These are phyloP conservation scores for Ramalina peruviana DNA, from an alignment of 495 filamentous ascomycete species.

Conservation along the genomic window DNA sequence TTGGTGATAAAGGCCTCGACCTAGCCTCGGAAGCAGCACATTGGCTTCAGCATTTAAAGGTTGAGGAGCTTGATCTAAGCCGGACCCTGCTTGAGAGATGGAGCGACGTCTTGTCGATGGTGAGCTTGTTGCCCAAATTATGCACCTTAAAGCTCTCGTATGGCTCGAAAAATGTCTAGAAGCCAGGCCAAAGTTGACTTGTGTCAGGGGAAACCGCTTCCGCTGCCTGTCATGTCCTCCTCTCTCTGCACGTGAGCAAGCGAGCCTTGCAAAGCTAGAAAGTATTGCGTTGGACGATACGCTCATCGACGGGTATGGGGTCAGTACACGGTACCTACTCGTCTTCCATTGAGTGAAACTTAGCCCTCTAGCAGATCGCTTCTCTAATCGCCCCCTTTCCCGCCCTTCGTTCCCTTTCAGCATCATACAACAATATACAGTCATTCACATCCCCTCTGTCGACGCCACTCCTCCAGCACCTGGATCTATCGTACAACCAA, in stretches of 20 bases:
- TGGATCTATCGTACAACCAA: slow-evolving; percentile 65
- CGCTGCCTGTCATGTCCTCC: slow-evolving; percentile 24
- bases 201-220: slow-evolving; percentile 63
- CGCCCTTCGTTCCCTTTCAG: slow-evolving; percentile 28
- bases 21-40: not conserved
- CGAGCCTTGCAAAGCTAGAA: slow-evolving; percentile 37
- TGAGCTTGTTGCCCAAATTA: slow-evolving; percentile 46
- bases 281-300: slow-evolving; percentile 62
- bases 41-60: slow-evolving; percentile 29
- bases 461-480: slow-evolving; percentile 31
- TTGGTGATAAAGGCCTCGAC: not conserved
- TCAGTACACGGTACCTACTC: not conserved
- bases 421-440: slow-evolving; percentile 20
- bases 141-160: slow-evolving; percentile 58
- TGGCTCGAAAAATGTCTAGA: slow-evolving; percentile 12
- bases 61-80: slow-evolving; percentile 74
- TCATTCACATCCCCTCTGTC: slow-evolving; percentile 26
- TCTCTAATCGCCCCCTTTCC: slow-evolving; percentile 30
- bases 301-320: slow-evolving; percentile 30
- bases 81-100: slow-evolving; percentile 64
- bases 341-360: not conserved
- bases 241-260: slow-evolving; percentile 2
- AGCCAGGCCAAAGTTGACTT: not conserved
- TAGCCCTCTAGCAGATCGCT: not conserved
- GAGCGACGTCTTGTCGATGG: slow-evolving; percentile 52